Percentiles rank a stretch among this genome's conserved stretches.
These are phyloP conservation scores for Hypoxylon intermedium DNA, from an alignment of 495 filamentous ascomycete species.

Conservation along the genomic window DNA sequence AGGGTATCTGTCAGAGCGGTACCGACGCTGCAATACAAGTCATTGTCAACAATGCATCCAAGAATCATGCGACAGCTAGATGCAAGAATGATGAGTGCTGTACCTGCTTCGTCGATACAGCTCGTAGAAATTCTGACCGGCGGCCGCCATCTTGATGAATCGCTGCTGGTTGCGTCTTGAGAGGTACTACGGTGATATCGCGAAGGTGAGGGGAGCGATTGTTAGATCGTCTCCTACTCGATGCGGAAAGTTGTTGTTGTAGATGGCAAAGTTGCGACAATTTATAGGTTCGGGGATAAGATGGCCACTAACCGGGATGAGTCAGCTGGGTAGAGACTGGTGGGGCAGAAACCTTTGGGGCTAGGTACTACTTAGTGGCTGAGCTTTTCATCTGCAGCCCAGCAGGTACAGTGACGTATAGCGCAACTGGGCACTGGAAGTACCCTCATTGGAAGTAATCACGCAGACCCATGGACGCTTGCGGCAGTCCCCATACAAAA, in stretches of 20 bases:
- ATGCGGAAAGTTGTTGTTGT: conserved; percentile 17
- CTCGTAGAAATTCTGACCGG: conserved; percentile 77
- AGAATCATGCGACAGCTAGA: conserved; percentile 8
- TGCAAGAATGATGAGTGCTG: conserved; percentile 37
- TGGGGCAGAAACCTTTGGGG: not conserved
- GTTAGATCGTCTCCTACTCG: not conserved
- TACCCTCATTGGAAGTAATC: too few relatives aligned
- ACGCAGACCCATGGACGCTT: conserved; percentile 17
- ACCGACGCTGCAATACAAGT: conserved; percentile 72
- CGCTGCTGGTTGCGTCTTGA: not conserved
- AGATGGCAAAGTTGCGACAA: conserved; percentile 1
- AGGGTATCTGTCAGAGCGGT: conserved; percentile 92
- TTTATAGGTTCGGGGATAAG: conserved; percentile 16
- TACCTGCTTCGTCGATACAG: conserved; percentile 98
- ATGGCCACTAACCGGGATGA: not conserved
- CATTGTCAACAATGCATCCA: conserved; percentile 27
- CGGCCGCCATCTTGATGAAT: conserved; percentile 39
- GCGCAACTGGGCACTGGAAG: too few relatives aligned
- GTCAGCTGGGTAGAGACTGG: conserved; percentile 1
- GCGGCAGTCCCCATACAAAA: conserved; percentile 12
- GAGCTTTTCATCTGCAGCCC: too few relatives aligned
- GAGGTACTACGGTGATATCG: not conserved
- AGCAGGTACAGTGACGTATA: too few relatives aligned
- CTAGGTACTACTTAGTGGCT: too few relatives aligned
- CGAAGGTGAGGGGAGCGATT: not conserved